These are phyloP conservation scores for Plectosphaerella cucumerina DNA, from an alignment of 2,329 filamentous ascomycete species.

Conservation along the genomic window DNA sequence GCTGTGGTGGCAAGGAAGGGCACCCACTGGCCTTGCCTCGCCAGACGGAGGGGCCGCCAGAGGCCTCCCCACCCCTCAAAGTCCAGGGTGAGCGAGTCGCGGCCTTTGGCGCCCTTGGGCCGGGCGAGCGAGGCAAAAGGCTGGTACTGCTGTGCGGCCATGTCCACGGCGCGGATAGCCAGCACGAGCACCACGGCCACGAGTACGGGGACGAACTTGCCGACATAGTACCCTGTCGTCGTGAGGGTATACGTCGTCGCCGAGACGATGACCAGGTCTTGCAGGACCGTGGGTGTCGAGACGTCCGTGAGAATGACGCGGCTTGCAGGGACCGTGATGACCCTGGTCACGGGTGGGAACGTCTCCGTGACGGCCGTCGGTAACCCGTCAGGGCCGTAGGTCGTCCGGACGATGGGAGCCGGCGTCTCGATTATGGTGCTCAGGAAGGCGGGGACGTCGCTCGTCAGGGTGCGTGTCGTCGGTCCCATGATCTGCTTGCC, in stretches of 20 bases:
- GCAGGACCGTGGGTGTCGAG: slow-evolving; percentile 2
- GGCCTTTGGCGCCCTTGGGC: slow-evolving; percentile 29
- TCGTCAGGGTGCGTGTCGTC: slow-evolving; percentile 16
- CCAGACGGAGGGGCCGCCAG: slow-evolving; percentile 25
- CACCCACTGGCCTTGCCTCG: slow-evolving; percentile 28
- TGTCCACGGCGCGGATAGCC: slow-evolving; percentile 33
- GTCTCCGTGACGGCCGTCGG: slow-evolving; percentile 23
- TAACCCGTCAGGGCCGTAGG: slow-evolving; percentile 19
- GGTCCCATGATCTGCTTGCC: slow-evolving; percentile 8
- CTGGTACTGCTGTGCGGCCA: slow-evolving; percentile 34
- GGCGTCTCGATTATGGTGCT: slow-evolving; percentile 11
- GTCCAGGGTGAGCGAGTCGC: slow-evolving; percentile 36
- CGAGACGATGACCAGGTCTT: slow-evolving; percentile 10
- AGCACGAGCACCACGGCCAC: slow-evolving; percentile 33
- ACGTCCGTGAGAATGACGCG: slow-evolving; percentile 19
- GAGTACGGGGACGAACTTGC: slow-evolving; percentile 36
- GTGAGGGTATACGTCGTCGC: slow-evolving; percentile 18
- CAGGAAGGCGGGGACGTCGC: slow-evolving; percentile 13
- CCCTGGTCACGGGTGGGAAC: slow-evolving; percentile 15
- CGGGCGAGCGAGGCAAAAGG: slow-evolving; percentile 38
- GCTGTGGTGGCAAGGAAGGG: slow-evolving; percentile 31
- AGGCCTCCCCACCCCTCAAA: slow-evolving; percentile 33
- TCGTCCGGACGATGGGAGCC: slow-evolving; percentile 16
- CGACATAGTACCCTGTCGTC: slow-evolving; percentile 29
- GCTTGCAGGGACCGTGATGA: slow-evolving; percentile 16